These are phyloP conservation scores for Sclerotinia borealis DNA, from an alignment of 2,329 filamentous ascomycete species.

Conservation along the genomic window DNA sequence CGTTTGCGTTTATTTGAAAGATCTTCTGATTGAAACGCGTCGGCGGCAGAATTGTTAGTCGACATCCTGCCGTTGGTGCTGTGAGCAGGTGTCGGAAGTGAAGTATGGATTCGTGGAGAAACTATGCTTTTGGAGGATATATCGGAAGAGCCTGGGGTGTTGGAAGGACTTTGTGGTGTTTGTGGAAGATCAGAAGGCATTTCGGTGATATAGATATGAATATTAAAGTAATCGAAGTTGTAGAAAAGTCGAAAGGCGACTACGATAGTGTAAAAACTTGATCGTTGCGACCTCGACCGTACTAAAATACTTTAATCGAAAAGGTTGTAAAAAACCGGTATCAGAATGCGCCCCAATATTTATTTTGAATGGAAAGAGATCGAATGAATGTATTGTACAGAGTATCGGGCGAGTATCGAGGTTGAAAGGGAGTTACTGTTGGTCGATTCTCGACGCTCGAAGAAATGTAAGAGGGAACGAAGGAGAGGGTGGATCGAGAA, in stretches of 20 bases:
- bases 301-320: not conserved
- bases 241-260: not conserved
- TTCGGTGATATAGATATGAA: slow-evolving; percentile 10
- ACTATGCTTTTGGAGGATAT: slow-evolving; percentile 41
- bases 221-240: slow-evolving; percentile 12
- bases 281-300: not conserved
- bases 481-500: slow-evolving; percentile 15
- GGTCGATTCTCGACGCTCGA: slow-evolving; percentile 9
- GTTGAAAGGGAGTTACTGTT: slow-evolving; percentile 8
- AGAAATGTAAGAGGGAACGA: slow-evolving; percentile 8
- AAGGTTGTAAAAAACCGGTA: not conserved
- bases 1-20: slow-evolving; percentile 59
- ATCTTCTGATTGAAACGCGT: slow-evolving; percentile 38
- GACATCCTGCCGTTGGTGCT: slow-evolving; percentile 51
- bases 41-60: slow-evolving; percentile 21
- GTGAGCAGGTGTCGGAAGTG: slow-evolving; percentile 56
- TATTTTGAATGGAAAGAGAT: not conserved
- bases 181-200: slow-evolving; percentile 61
- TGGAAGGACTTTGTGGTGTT: slow-evolving; percentile 62
- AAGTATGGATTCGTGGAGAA: slow-evolving; percentile 38
- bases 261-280: not conserved
- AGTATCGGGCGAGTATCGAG: not conserved
- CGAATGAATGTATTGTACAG: not conserved
- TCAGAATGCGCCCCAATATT: slow-evolving; percentile 11
- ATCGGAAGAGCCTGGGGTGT: slow-evolving; percentile 46